Percentiles rank a stretch among this genome's conserved stretches.
These are phyloP conservation scores for Chaetomiaceae sp. DNA, from an alignment of 2,329 filamentous ascomycete genomes.

Conservation along the genomic window DNA sequence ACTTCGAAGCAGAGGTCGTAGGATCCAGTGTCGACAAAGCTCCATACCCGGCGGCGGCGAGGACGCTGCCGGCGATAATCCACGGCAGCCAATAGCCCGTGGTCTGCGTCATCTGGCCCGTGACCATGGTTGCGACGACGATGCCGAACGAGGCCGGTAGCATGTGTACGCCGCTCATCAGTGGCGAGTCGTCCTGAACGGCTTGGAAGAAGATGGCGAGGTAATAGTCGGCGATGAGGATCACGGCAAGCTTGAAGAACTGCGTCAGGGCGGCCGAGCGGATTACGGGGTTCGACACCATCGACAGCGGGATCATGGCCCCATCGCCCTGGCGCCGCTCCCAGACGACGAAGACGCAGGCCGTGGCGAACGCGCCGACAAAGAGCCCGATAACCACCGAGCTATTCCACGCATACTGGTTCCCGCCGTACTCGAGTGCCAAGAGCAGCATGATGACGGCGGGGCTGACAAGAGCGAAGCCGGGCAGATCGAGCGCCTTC, in stretches of 20 bases:
- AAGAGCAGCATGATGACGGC: constrained; percentile 39
- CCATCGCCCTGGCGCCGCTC: constrained; percentile 34
- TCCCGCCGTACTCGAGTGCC: constrained; percentile 40
- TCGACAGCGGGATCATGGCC: constrained; percentile 30
- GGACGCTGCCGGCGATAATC: background rate
- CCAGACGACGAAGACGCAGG: constrained; percentile 28
- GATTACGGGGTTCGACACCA: background rate
- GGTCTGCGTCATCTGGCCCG: background rate
- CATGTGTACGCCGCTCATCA: constrained; percentile 21
- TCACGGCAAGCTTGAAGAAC: constrained; percentile 9
- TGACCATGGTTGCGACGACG: background rate
- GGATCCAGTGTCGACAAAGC: background rate
- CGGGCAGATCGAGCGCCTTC: constrained; percentile 25
- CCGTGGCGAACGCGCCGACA: constrained; percentile 28
- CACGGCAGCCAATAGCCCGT: constrained; percentile 15
- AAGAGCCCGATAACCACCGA: constrained; percentile 34
- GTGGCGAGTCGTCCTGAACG: constrained; percentile 15
- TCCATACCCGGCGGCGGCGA: constrained; percentile 1
- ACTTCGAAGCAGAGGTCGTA: constrained; percentile 8
- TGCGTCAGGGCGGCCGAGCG: background rate
- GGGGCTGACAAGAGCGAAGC: constrained; percentile 25
- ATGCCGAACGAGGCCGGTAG: constrained; percentile 10
- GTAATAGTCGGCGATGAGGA: constrained; percentile 14
- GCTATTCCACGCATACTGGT: constrained; percentile 32
- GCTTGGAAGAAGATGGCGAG: constrained; percentile 24